Percentiles rank a stretch among this genome's conserved stretches.
These are phyloP conservation scores for Emergomyces africanus DNA, from an alignment of 2,329 filamentous ascomycete species.

Conservation along the genomic window DNA sequence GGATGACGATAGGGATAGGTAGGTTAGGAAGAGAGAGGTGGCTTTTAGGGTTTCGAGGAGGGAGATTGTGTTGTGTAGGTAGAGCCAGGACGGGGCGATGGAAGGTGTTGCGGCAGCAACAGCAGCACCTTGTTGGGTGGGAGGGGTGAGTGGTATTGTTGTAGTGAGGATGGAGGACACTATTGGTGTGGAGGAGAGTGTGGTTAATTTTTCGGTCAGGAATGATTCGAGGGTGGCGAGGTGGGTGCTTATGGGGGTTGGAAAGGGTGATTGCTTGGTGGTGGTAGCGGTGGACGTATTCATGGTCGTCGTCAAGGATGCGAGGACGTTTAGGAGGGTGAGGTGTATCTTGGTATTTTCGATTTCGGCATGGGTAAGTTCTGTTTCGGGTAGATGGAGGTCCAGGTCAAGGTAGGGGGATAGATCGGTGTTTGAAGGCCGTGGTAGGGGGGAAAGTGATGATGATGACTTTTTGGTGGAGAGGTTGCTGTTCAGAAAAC, in stretches of 20 bases:
- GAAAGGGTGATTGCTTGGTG: background rate
- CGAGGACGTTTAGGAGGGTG: constrained; percentile 21
- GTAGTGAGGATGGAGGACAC: constrained; percentile 1
- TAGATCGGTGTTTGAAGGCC: background rate
- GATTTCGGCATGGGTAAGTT: constrained; percentile 26
- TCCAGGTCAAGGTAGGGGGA: constrained; percentile 1
- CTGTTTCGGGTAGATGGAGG: constrained; percentile 14
- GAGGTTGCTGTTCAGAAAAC: constrained; percentile 16
- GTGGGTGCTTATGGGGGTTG: background rate
- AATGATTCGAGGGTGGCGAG: constrained; percentile 7
- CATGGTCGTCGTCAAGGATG: background rate
- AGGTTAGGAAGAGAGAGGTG: constrained; percentile 20
- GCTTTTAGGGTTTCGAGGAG: constrained; percentile 31
- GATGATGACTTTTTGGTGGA: background rate
- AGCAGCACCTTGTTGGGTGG: constrained; percentile 10
- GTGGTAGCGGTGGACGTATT: background rate
- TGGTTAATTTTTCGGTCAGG: constrained; percentile 5
- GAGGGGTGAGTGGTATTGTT: constrained; percentile 5
- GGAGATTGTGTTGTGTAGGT: constrained; percentile 26
- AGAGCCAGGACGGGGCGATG: constrained; percentile 28
- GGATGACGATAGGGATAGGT: constrained; percentile 10
- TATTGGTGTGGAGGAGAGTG: background rate
- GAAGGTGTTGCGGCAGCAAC: constrained; percentile 12
- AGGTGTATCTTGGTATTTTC: constrained; percentile 22
- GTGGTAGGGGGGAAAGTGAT: background rate